Evolutionary conservation across 495 filamentous ascomycete species (phyloP).

Genomic region (Aspergillus olivimuriae): DNA sequence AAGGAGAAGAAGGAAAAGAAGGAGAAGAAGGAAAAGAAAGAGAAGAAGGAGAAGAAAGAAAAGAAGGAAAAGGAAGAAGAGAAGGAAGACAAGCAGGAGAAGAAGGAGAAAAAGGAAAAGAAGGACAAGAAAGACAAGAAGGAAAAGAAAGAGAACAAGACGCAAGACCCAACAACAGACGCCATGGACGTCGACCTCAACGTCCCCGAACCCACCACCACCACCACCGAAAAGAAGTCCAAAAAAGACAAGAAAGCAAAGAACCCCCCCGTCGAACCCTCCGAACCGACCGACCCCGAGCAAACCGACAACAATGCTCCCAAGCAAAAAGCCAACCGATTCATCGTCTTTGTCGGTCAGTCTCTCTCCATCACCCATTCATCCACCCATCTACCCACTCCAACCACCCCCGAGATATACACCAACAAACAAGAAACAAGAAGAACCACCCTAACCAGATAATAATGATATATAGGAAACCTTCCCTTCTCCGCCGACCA

Average conservation of each 20-base stretch:
- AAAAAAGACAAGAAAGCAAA: constrained; percentile 11
- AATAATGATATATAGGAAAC: too few relatives aligned
- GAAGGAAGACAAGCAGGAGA: constrained; percentile 5
- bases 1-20: constrained; percentile 16
- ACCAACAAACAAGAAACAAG: too few relatives aligned
- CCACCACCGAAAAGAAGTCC: constrained; percentile 3
- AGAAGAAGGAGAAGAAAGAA: constrained; percentile 11
- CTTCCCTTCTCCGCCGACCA: constrained; percentile 78
- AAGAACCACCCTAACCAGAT: too few relatives aligned
- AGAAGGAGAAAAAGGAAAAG: constrained; percentile 11
- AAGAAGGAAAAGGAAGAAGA: constrained; percentile 12
- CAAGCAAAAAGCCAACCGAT: constrained; percentile 50
- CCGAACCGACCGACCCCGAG: constrained; percentile 12
- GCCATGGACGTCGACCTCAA: constrained; percentile 17
- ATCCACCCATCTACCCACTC: background rate
- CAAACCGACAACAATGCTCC: constrained; percentile 16
- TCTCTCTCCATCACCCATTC: background rate
- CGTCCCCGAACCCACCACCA: background rate
- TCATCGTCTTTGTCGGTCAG: constrained; percentile 79
- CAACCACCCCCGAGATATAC: too few relatives aligned
- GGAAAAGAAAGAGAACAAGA: background rate
- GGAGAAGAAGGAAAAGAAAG: constrained; percentile 10
- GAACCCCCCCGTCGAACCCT: too few relatives aligned
- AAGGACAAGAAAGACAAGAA: constrained; percentile 10
- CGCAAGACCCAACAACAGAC: constrained; percentile 6